Evolutionary conservation across 495 filamentous ascomycete species (phyloP), one percentile per base, ranked within the genome.

Genomic region (Annulohypoxylon maeteangense): DNA sequence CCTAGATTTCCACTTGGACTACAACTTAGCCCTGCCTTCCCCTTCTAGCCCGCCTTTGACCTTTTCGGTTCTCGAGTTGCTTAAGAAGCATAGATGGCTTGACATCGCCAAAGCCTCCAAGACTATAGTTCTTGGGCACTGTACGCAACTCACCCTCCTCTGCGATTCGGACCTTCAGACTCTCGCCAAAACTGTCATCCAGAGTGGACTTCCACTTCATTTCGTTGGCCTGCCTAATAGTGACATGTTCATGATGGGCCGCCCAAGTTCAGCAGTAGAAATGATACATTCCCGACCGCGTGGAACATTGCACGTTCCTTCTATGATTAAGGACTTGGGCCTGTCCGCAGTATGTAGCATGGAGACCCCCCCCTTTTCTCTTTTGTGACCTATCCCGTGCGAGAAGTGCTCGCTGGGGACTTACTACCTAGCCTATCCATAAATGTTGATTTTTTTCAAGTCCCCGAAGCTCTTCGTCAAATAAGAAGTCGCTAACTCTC

Each of bases 1-100:
- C 75, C 73, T 94, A 7, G 91, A 93, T 71, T 87, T 93, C 42
- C 91, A 94, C 74, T 81, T 93, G 0, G 91, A 93, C 75, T 93
- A 93, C 74, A 86, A 90, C 67, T 78, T 93, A 6, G 84, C 89
- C 56, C 18, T 72, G 4, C 61, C 68, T 14, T 61, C 66, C 0
- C 47, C 62, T 29, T 72, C 59, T 1, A 83, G 72, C 31, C 76
- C 84, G 54, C 80, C 87, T 0, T 68, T 89, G 25, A 78, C 89
- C 2, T 85, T 83, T 80, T 75, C 86, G 50, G 87, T 88, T 4
- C 54, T 92, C 16, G 67, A 83, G 2, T 77, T 78, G 0, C 81
- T 92, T 10, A 76, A 82, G 53, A 67, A 74, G 29, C 74, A 79
- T 32, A 67, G 79, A 5, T 91, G 89, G 88, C 77, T 80, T 2